Evolutionary conservation across 345 rosid genomes (phyloP), one percentile per base, ranked within the genome.

Genomic region (Bruguiera gymnorhiza): DNA sequence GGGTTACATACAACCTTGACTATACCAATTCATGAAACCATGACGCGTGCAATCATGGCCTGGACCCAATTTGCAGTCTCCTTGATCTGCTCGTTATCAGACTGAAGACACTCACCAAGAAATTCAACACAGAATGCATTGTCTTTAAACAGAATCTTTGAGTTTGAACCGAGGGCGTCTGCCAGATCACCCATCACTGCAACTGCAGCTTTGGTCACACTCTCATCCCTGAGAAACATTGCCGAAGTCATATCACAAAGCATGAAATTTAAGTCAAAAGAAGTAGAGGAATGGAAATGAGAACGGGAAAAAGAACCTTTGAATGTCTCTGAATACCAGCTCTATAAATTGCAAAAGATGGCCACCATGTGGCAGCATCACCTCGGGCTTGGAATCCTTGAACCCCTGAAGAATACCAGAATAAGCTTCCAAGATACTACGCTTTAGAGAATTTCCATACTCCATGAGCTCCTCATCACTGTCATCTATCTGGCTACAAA

Each of bases 121-220:
- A 93, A 86, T 31, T 89, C 88, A 60, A 64, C 73, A 59, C 71
- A 91, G 83, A 87, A 93, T 0, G 83, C 51, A 36, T 80, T 83
- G 76, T 86, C 92, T 48, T 53, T 86, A 73, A 93, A 89, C 75
- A 91, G 69, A 26, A 81, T 73, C 82, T 88, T 91, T 20, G 80
- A 82, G 80, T 86, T 85, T 6, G 90, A 69, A 55, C 98, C 98
- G 20, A 91, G 86, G 3, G 93, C 90, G 58, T 91, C 97, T 0
- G 96, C 98, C 19, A 94, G 90, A 83, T 94, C 97, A 32, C 98
- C 98, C 88, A 89, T 86, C 58, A 93, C 97, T 0, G 95, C 98
- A 31, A 91, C 88, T 9, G 96, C 94, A 7, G 96, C 97, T 78
- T 85, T 94, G 5, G 93, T 91, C 60, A 94, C 93, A 60, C 83